Evolutionary conservation across 495 filamentous ascomycete species (phyloP).

Genomic region (Pyrenopolyporus hunteri): DNA sequence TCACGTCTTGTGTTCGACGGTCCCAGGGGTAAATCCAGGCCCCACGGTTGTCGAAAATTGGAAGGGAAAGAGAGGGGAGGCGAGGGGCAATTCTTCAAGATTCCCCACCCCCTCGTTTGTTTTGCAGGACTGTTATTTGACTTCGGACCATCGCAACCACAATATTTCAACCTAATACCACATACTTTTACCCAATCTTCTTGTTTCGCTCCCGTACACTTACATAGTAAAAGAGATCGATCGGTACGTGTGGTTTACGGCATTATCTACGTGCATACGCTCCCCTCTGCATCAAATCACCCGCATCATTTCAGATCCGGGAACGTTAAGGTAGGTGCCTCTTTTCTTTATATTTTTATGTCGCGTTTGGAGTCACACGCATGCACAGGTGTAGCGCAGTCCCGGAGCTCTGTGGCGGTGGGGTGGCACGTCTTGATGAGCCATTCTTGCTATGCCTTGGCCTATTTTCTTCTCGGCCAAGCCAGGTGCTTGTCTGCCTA

Average conservation of each 20-base stretch:
- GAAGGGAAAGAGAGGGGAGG: constrained; percentile 4
- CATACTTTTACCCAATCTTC: constrained; percentile 32
- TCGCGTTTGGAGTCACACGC: constrained; percentile 10
- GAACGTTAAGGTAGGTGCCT: constrained; percentile 13
- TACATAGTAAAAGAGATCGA: background rate
- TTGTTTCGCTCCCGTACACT: constrained; percentile 4
- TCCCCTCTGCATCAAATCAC: constrained; percentile 27
- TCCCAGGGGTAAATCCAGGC: constrained; percentile 9
- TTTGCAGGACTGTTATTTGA: constrained; percentile 26
- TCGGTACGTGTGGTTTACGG: constrained; percentile 16
- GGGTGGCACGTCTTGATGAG: constrained; percentile 19
- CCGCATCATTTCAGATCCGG: constrained; percentile 27
- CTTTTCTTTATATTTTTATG: background rate
- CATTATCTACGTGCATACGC: constrained; percentile 21
- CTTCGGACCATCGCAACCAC: constrained; percentile 12
- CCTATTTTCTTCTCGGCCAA: background rate
- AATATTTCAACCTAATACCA: constrained; percentile 36
- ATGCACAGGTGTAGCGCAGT: too few species aligned
- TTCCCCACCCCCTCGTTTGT: constrained; percentile 35
- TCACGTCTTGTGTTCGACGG: background rate
- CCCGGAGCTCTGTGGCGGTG: constrained; percentile 8
- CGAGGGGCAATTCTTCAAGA: constrained; percentile 31
- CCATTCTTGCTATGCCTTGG: background rate
- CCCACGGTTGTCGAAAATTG: background rate
- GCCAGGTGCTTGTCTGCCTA: background rate